A percentile compares a stretch with the other conserved stretches of the same genome.
These are phyloP conservation scores for Sordariomycetes sp. DNA, from an alignment of 2,329 filamentous ascomycete genomes.

Conservation along the genomic window DNA sequence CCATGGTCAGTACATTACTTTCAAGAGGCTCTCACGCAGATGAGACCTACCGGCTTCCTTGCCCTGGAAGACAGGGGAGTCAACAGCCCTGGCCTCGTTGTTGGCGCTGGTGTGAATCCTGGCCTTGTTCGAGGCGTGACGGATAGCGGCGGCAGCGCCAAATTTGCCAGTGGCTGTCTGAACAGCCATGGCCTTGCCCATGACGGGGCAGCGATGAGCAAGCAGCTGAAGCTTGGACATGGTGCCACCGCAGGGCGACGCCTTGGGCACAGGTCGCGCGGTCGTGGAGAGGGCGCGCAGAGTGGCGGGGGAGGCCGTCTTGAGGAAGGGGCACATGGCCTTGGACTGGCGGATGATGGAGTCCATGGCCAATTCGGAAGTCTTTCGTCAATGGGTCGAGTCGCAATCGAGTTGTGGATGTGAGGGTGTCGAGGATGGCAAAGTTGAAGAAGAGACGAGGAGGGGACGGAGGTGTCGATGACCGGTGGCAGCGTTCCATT, in stretches of 20 bases:
- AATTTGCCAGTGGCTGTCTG: slow-evolving; percentile 62
- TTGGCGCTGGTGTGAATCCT: slow-evolving; percentile 21
- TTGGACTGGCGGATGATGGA: slow-evolving; percentile 89
- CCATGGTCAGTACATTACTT: no score
- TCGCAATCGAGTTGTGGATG: background rate
- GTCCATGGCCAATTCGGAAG: slow-evolving; percentile 57
- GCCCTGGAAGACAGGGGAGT: slow-evolving; percentile 41
- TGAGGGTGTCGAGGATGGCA: background rate
- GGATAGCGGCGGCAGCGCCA: slow-evolving; percentile 37
- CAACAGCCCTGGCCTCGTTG: slow-evolving; percentile 67
- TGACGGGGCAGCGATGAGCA: slow-evolving; percentile 91
- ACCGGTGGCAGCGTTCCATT: background rate
- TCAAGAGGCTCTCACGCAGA: no score
- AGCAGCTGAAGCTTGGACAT: slow-evolving; percentile 96
- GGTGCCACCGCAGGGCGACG: slow-evolving; percentile 73
- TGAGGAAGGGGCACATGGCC: slow-evolving; percentile 94
- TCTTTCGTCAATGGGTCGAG: background rate
- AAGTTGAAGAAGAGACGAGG: background rate
- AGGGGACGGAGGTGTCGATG: background rate
- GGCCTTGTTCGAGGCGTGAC: slow-evolving; percentile 39
- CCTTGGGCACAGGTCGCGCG: slow-evolving; percentile 42
- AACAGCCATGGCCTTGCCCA: slow-evolving; percentile 93
- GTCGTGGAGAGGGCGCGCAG: slow-evolving; percentile 81
- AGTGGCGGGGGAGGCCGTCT: slow-evolving; percentile 84
- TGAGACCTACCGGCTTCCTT: no score